Base-by-base conservation (phyloP, 257 asterid genomes). In the Plantago ovata region DNA sequence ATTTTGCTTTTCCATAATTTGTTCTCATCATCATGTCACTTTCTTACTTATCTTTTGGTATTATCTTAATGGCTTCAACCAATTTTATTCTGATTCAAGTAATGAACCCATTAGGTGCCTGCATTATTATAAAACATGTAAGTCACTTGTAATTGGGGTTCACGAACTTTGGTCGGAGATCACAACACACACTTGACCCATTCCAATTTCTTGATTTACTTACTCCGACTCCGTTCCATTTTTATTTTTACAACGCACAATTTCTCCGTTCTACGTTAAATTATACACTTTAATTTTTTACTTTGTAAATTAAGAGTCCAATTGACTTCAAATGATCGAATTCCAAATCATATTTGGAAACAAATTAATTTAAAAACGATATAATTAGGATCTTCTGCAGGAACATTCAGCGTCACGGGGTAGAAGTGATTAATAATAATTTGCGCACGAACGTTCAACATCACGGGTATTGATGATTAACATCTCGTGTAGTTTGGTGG, bases 21-120 rank as follows among this genome's bases (percentile, higher is more conserved):
- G 1, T 66, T 41, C 57, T n/a, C n/a, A n/a, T n/a, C n/a, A 61
- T 49, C 22, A 39, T 22, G 75, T 64, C 72, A 14, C 61, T 36
- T 3, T 68, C 69, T 14, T 47, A 18, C 54, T 66, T 44, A n/a
- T n/a, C 24, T 38, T 59, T 33, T 55, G 21, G 56, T 15, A 54
- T 52, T 18, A 58, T 57, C 14, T 38, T 48, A 43, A 49, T 40
- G 16, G 47, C 13, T 20, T 56, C 38, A n/a, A 1, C 10, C 36
- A 53, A n/a, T n/a, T n/a, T 28, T 22, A 46, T 21, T 71, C 39
- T 20, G 12, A 43, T 53, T 20, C 44, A 39, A 47, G n/a, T 54
- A 28, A 28, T 28, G 36, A 28, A 28, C 36, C n/a, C 22, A 52
- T 58, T 45, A 21, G 65, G 44, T 60, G 9, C 3, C 43, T 32